Evolutionary conservation across 257 asterid genomes (phyloP), one percentile per base, ranked within the genome.

Genomic region (Forsythia viridissima): DNA sequence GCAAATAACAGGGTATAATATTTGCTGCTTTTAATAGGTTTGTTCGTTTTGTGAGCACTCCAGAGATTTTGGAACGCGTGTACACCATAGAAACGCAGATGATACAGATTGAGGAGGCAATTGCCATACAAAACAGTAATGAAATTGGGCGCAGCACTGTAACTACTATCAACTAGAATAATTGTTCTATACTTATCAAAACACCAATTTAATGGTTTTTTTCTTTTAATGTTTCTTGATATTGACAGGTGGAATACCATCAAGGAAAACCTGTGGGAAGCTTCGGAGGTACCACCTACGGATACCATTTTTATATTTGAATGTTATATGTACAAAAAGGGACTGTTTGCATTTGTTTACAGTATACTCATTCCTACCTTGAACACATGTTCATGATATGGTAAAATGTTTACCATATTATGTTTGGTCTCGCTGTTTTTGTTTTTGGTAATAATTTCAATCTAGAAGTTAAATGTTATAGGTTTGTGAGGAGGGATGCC

Each of bases 31-130:
- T 75, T 76, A 66, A 80, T 84, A 93, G 99, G 92, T 95, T 95
- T 92, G 98, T 95, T 81, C 98, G 99, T 71, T 95, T 93, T 87
- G 99, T 95, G 88, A 95, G 97, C 91, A 95, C 97, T 71, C 99
- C 99, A 3, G 98, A 91, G 86, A 90, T 95, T 85, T 87, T 95
- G 90, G 98, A 95, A 90, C 93, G 99, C 55, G 98, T 91, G 75
- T 80, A 80, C 84, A 89, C 93, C 46, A 80, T 95, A 77, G 98
- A 95, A 82, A 85, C 93, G 67, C 98, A 95, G 90, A 92, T 95
- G 81, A 71, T 95, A 79, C 98, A 95, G 89, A 91, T 95, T 76
- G 94, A 86, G 83, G 97, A 90, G 85, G 94, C 96, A 61, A 93
- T 93, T 77, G 77, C 88, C 74, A 55, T 88, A 80, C 99, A 92